Evolutionary conservation across 2,329 filamentous ascomycete species (phyloP).

Genomic region (Diaporthe ampelina): DNA sequence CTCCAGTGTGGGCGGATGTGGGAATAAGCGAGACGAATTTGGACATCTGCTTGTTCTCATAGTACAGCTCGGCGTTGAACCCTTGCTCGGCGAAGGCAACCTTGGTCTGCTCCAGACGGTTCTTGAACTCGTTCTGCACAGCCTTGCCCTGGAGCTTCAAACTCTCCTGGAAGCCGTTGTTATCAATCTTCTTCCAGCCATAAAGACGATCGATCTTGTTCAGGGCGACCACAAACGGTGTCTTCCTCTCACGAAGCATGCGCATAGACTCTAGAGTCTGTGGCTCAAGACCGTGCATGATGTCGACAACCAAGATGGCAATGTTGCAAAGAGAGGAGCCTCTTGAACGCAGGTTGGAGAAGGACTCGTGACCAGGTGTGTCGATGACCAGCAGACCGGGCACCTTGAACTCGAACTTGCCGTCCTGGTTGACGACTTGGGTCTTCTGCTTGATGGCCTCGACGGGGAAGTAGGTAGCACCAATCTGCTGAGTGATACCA

Average conservation of each 20-base stretch:
- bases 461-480: slow-evolving; percentile 98
- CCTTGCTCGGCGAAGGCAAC: slow-evolving; percentile 95
- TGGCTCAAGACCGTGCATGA: slow-evolving; percentile 98
- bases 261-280: slow-evolving; percentile 99
- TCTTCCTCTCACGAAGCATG: slow-evolving; percentile 91
- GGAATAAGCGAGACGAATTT: slow-evolving; percentile 95
- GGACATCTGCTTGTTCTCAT: slow-evolving; percentile 98
- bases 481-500: slow-evolving; percentile 99
- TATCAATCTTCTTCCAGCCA: slow-evolving; percentile 98
- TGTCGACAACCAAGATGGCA: slow-evolving; percentile 98
- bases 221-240: slow-evolving; percentile 96
- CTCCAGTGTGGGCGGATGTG: slow-evolving; percentile 97
- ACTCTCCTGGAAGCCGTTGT: slow-evolving; percentile 98
- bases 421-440: slow-evolving; percentile 90
- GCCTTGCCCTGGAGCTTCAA: slow-evolving; percentile 87
- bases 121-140: slow-evolving; percentile 94
- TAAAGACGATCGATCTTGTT: slow-evolving; percentile 99
- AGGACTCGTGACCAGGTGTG: slow-evolving; percentile 99
- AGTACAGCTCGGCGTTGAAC: slow-evolving; percentile 97
- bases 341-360: slow-evolving; percentile 96
- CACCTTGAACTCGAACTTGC: slow-evolving; percentile 95
- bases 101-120: slow-evolving; percentile 91
- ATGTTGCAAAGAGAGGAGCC: slow-evolving; percentile 99
- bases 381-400: slow-evolving; percentile 97
- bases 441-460: slow-evolving; percentile 95